phyloP scores from a whole-genome alignment of 1,284 basidiomycete species.

The Volvariella surrecta region DNA sequence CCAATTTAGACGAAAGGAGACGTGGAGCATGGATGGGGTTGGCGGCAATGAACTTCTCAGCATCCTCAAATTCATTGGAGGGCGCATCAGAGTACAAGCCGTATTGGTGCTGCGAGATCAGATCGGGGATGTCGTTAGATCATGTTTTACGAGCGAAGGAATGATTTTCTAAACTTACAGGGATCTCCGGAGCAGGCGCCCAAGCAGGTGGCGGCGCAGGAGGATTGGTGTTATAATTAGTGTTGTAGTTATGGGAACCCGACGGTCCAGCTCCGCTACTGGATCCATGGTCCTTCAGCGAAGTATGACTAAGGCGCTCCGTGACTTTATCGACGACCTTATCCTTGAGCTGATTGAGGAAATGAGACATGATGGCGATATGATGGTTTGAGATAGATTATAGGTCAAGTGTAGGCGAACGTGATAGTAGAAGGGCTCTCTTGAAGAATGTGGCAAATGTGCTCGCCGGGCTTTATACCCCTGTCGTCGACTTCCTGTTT shows the following conservation, averaged over 20 bases:
- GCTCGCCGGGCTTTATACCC: no score
- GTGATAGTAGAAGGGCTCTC: no score
- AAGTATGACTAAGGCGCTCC: background rate
- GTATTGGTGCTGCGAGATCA: conserved; percentile 29
- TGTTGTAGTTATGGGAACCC: no score
- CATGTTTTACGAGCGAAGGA: background rate
- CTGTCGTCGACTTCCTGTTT: no score
- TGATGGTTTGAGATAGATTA: no score
- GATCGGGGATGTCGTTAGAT: background rate
- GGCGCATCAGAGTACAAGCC: conserved; percentile 48
- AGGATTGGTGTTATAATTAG: background rate
- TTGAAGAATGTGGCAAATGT: no score
- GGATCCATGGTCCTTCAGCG: background rate
- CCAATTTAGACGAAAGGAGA: conserved; percentile 37
- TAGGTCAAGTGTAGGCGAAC: no score
- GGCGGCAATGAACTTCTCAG: conserved; percentile 37
- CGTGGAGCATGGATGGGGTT: conserved; percentile 30
- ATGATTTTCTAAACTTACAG: conserved; percentile 23
- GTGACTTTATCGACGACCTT: background rate
- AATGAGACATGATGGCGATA: background rate
- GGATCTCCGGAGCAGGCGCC: conserved; percentile 39
- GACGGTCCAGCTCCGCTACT: background rate
- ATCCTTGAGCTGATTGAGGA: conserved; percentile 1
- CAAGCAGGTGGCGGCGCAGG: conserved; percentile 25
- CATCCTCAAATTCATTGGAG: conserved; percentile 39